A percentile compares a stretch with the other conserved stretches of the same genome.
phyloP scores from a whole-genome alignment of 2,329 filamentous ascomycete genomes.

The Fusarium sp. region DNA sequence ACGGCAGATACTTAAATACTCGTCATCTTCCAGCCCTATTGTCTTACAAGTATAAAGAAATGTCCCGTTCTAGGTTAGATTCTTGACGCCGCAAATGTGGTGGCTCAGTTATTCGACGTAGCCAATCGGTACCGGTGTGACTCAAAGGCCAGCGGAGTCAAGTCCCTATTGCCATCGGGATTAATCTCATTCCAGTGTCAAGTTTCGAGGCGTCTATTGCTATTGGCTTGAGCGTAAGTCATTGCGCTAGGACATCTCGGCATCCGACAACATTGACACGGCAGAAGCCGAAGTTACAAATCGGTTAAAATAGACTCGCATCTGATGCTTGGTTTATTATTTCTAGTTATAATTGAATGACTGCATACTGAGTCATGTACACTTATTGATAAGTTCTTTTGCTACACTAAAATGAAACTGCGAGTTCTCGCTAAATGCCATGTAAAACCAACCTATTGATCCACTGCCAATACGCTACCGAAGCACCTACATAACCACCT shows the following conservation, averaged over 20 bases:
- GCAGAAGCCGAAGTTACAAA: background rate
- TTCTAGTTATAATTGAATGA: background rate
- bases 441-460: too few relatives aligned
- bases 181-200: background rate
- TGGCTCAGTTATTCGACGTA: conserved; percentile 13
- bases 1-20: conserved; percentile 11
- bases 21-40: conserved; percentile 15
- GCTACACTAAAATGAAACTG: too few relatives aligned
- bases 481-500: too few relatives aligned
- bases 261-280: background rate
- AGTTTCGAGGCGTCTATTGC: background rate
- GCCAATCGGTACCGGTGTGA: conserved; percentile 21
- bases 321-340: background rate
- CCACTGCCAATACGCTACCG: too few relatives aligned
- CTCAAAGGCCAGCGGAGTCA: conserved; percentile 1
- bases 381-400: conserved; percentile 28
- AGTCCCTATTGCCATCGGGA: conserved; percentile 1
- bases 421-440: too few relatives aligned
- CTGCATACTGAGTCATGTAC: conserved; percentile 39
- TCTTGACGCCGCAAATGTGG: background rate
- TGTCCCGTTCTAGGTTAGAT: background rate
- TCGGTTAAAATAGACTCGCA: background rate
- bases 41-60: background rate
- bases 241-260: background rate
- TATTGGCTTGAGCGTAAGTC: conserved; percentile 23